Base-by-base conservation (phyloP, 345 rosid species). In the Bruguiera parviflora region DNA sequence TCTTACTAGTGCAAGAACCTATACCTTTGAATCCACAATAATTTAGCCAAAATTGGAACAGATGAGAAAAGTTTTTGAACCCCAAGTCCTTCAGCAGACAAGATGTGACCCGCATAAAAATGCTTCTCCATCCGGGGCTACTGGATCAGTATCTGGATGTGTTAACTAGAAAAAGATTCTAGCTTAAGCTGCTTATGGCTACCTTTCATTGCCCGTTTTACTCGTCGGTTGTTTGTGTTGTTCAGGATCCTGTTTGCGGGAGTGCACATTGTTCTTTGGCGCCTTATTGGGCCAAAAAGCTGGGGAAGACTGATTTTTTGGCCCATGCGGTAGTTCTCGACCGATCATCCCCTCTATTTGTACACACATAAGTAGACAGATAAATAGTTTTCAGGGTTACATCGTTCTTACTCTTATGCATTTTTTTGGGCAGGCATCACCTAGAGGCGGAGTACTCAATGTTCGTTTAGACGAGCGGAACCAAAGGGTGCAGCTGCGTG, bases 161-260 rank as follows among this genome's bases (percentile, higher is more conserved):
- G 49, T 3, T 43, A 43, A 43, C 49, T 43, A 10, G 46, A 39
- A 39, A 3, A 10, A 2, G 11, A 10, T 9, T 13, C 49, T 11
- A 13, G 49, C 49, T 43, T 43, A 43, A 43, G 13, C 5, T 11
- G 16, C 49, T 13, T 43, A 39, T 11, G 5, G 15, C 49, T 29
- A 24, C 28, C 21, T 35, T 53, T 29, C 11, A 28, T 16, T 43
- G 39, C 6, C 31, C 5, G 20, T 29, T 33, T 15, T 1, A 25
- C 51, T 7, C 20, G 16, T 53, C 0, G 6, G 13, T 29, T 13
- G 28, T 58, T 61, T 67, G n/a, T 72, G 28, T 66, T 57, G 29
- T 66, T 56, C 81, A 93, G 98, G 97, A 91, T 78, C 95, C 94
- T 58, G 92, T 89, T 27, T 77, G 84, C 63, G 94, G 98, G 39